Percentiles rank a stretch among this genome's conserved stretches.
phyloP scores from a whole-genome alignment of 2,329 filamentous ascomycete species.

The Trichoderma hamatum region DNA sequence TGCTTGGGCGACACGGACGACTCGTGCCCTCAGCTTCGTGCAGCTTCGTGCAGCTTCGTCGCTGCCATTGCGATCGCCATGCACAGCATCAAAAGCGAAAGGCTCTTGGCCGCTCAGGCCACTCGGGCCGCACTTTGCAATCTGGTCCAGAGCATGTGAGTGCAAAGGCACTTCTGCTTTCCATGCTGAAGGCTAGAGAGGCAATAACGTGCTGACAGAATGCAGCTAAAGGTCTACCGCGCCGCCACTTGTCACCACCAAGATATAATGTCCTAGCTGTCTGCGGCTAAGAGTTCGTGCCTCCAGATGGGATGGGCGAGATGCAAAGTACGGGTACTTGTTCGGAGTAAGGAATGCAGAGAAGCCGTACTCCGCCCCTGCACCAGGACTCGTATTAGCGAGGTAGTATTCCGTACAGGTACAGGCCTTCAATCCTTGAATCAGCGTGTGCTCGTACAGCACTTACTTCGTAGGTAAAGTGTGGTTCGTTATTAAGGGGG shows the following conservation, averaged over 20 bases:
- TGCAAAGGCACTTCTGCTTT: conserved; percentile 16
- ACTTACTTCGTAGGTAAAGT: background rate
- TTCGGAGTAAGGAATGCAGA: background rate
- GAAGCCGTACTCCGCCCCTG: background rate
- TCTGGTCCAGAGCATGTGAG: background rate
- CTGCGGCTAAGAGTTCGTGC: conserved; percentile 2
- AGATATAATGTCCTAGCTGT: conserved; percentile 6
- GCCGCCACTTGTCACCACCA: conserved; percentile 2
- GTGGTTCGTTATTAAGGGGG: background rate
- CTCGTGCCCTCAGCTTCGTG: conserved; percentile 4
- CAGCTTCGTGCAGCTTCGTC: conserved; percentile 6
- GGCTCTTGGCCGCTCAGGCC: conserved; percentile 1
- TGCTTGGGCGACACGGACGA: conserved; percentile 9
- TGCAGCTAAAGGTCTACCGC: conserved; percentile 13
- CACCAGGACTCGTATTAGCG: background rate
- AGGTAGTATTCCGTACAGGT: background rate
- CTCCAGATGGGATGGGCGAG: background rate
- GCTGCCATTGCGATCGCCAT: conserved; percentile 3
- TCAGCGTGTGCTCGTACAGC: background rate
- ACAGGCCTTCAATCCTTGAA: background rate
- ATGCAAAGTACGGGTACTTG: background rate
- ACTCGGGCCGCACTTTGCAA: conserved; percentile 1
- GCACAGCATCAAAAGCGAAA: background rate
- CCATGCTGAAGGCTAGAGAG: background rate
- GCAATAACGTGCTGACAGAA: conserved; percentile 23